Conservation (phyloP, 805 yeast species). For the Candida stauntonica region DNA sequence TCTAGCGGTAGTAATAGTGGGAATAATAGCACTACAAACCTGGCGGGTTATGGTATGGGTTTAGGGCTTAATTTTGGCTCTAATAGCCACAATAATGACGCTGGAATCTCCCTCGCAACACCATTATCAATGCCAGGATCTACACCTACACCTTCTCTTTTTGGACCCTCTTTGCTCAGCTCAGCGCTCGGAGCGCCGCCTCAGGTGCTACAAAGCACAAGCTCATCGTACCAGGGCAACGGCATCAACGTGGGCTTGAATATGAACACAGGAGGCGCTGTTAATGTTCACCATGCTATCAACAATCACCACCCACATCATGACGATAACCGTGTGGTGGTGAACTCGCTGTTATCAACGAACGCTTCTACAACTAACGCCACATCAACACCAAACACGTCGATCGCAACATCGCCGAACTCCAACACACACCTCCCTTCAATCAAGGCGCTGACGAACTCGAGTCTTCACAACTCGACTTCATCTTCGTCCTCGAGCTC, state of each 20-base stretch:
- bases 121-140: no score
- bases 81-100: no score
- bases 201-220: slow-evolving; percentile 4
- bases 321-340: slow-evolving; percentile 5
- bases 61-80: no score
- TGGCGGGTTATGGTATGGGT: slow-evolving; percentile 8
- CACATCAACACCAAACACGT: slow-evolving; percentile 10
- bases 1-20: slow-evolving; percentile 7
- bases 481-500: slow-evolving; percentile 5
- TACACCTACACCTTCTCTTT: neutral
- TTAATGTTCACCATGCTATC: no score
- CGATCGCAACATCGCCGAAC: slow-evolving; percentile 14
- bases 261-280: slow-evolving; percentile 11
- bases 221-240: neutral
- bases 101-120: no score
- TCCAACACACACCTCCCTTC: slow-evolving; percentile 16
- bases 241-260: no score
- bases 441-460: slow-evolving; percentile 8
- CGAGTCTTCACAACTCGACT: slow-evolving; percentile 1
- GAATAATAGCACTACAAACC: slow-evolving; percentile 9
- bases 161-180: neutral
- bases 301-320: no score
- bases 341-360: slow-evolving; percentile 10
- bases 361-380: slow-evolving; percentile 10
- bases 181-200: slow-evolving; percentile 8